Evolutionary conservation across 2,329 filamentous ascomycete genomes (phyloP).

Genomic region (Tolypocladium ophioglossoides): DNA sequence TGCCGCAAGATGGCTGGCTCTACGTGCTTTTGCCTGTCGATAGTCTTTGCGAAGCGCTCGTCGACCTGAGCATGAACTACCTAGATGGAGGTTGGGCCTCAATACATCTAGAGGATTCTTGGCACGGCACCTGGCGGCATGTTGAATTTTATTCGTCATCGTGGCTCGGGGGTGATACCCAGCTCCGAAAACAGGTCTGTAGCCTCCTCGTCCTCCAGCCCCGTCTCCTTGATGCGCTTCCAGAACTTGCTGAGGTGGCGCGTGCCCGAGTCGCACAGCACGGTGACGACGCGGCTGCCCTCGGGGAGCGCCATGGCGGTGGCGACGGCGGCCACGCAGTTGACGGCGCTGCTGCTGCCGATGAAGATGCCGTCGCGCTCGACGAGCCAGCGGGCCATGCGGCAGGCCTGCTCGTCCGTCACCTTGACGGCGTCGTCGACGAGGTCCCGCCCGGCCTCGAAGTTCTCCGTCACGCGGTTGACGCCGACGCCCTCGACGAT

Average conservation of each 20-base stretch:
- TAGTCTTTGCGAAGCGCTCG: not conserved
- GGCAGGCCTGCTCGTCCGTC: conserved; percentile 76
- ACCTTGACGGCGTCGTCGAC: conserved; percentile 87
- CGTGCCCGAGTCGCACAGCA: conserved; percentile 78
- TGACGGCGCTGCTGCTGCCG: conserved; percentile 93
- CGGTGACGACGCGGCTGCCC: conserved; percentile 62
- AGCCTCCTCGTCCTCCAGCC: conserved; percentile 46
- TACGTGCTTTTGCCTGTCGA: not conserved
- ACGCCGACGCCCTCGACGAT: conserved; percentile 95
- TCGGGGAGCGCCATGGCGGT: conserved; percentile 52
- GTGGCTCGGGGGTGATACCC: conserved; percentile 24
- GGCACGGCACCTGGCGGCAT: not conserved
- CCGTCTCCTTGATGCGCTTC: conserved; percentile 60
- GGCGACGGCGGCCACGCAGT: conserved; percentile 72
- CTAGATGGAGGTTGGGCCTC: not conserved
- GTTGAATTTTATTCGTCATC: no score
- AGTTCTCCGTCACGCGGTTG: conserved; percentile 88
- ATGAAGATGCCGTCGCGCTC: conserved; percentile 92
- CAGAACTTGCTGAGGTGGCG: conserved; percentile 80
- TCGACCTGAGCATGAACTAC: not conserved
- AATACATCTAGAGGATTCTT: not conserved
- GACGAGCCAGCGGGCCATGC: conserved; percentile 93
- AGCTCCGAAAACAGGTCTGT: conserved; percentile 40
- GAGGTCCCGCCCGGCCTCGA: conserved; percentile 74
- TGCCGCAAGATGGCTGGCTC: not conserved